phyloP scores from a whole-genome alignment of 305 asterid genomes.

The Solanum aculeatissimum region DNA sequence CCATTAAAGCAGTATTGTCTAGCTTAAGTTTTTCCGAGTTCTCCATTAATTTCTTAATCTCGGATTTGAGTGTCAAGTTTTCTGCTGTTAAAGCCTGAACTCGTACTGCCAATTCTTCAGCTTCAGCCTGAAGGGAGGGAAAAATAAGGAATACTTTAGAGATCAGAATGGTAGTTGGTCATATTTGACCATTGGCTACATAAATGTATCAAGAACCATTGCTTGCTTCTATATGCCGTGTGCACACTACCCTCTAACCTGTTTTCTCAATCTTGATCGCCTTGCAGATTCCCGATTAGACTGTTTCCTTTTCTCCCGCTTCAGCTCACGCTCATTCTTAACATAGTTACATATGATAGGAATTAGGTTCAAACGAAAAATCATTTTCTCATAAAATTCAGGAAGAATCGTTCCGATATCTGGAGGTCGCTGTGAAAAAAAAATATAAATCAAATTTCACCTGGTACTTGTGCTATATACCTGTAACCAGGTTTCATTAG shows the following conservation, averaged over 20 bases:
- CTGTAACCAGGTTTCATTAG: constrained; percentile 57
- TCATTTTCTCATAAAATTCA: not conserved
- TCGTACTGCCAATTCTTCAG: constrained; percentile 70
- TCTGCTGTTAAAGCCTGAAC: constrained; percentile 61
- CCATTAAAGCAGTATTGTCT: constrained; percentile 59
- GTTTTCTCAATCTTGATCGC: constrained; percentile 93
- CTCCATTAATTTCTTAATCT: constrained; percentile 46
- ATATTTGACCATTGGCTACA: not conserved
- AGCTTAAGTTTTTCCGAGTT: constrained; percentile 63
- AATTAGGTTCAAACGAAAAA: not conserved
- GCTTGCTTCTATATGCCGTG: not conserved
- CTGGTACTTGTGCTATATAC: constrained; percentile 20
- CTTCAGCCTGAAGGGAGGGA: constrained; percentile 53
- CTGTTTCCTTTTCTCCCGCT: constrained; percentile 94
- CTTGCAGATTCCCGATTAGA: constrained; percentile 97
- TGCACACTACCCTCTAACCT: constrained; percentile 29
- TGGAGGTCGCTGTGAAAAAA: not conserved
- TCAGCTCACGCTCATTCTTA: constrained; percentile 84
- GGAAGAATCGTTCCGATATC: not conserved
- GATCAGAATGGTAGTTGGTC: not conserved
- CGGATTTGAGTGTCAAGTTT: constrained; percentile 66
- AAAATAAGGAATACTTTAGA: not conserved
- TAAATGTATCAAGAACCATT: not conserved
- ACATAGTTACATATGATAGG: not conserved
- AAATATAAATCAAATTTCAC: not conserved